Evolutionary conservation across 495 filamentous ascomycete genomes (phyloP).

Genomic region (Symbiotaphrina buchneri): DNA sequence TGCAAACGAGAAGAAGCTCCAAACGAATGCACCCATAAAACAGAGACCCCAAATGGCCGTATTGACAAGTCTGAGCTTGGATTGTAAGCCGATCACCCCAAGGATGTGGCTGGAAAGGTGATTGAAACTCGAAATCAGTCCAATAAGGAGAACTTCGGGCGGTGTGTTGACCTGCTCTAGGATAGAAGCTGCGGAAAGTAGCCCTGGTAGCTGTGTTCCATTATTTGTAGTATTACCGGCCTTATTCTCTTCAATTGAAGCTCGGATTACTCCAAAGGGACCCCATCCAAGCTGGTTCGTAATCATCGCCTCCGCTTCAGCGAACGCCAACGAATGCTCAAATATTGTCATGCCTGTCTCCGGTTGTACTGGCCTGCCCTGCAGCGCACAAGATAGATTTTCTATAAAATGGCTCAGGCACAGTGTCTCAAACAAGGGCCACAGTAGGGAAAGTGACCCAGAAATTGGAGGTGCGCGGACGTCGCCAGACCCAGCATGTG

Average conservation of each 20-base stretch:
- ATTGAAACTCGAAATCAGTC: constrained; percentile 69
- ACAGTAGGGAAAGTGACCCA: constrained; percentile 66
- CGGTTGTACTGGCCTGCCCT: constrained; percentile 52
- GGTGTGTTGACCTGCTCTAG: constrained; percentile 46
- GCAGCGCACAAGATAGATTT: constrained; percentile 67
- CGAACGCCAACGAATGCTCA: constrained; percentile 89
- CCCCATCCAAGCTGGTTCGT: constrained; percentile 50
- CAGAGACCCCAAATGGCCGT: constrained; percentile 76
- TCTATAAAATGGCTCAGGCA: constrained; percentile 78
- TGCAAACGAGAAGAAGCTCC: constrained; percentile 40
- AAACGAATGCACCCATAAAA: constrained; percentile 63
- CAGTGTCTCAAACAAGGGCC: constrained; percentile 68
- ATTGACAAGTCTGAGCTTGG: constrained; percentile 53
- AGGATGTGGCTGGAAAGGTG: constrained; percentile 70
- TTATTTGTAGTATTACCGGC: too few relatives aligned
- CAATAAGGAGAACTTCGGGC: constrained; percentile 70
- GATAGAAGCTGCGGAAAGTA: too few relatives aligned
- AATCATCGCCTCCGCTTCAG: constrained; percentile 78
- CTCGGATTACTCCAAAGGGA: constrained; percentile 34
- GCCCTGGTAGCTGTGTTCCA: too few relatives aligned
- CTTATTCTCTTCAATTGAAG: too few relatives aligned
- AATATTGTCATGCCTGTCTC: constrained; percentile 95
- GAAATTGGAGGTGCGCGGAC: constrained; percentile 14
- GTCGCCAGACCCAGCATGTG: constrained; percentile 9
- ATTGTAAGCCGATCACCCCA: constrained; percentile 56